These are phyloP conservation scores for Camellia oleifera DNA, from an alignment of 179 eudicot species.

Conservation along the genomic window DNA sequence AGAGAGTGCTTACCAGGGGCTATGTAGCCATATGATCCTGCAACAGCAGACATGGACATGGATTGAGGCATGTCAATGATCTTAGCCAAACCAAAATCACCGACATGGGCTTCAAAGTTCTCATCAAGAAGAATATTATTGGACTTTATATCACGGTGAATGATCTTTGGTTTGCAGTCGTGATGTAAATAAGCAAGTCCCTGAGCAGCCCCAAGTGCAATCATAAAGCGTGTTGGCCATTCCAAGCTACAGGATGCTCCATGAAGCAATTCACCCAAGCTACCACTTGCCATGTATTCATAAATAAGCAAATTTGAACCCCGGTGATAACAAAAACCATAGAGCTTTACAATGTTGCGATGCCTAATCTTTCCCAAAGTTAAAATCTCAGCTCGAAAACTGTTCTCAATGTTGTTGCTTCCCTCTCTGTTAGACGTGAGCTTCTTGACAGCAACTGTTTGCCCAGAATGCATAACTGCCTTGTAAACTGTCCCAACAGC, in stretches of 20 bases:
- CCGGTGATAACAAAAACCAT: conserved; percentile 78
- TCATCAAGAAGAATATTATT: conserved; percentile 83
- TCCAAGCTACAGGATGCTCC: conserved; percentile 48
- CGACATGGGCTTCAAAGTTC: conserved; percentile 92
- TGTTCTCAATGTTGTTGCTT: conserved; percentile 56
- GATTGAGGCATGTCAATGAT: conserved; percentile 97
- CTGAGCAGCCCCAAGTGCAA: conserved; percentile 89
- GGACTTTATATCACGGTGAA: conserved; percentile 90
- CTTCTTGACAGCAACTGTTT: conserved; percentile 74
- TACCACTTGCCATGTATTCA: conserved; percentile 87
- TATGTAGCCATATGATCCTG: conserved; percentile 95
- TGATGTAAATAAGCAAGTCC: conserved; percentile 92
- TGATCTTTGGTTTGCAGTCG: conserved; percentile 87
- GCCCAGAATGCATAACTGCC: conserved; percentile 73
- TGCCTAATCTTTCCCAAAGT: conserved; percentile 89
- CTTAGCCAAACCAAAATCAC: conserved; percentile 95
- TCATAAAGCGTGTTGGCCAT: conserved; percentile 71
- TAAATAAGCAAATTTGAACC: conserved; percentile 81
- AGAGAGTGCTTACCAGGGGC: conserved; percentile 68
- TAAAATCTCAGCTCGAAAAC: conserved; percentile 82
- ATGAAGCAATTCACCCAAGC: conserved; percentile 86
- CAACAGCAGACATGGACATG: conserved; percentile 94
- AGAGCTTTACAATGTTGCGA: conserved; percentile 85
- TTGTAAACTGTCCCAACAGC: conserved; percentile 88
- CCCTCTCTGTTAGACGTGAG: conserved; percentile 86